Percentiles rank a stretch among this genome's conserved stretches.
Conservation (phyloP, 805 yeast genomes). For the Wickerhamia fluorescens region DNA sequence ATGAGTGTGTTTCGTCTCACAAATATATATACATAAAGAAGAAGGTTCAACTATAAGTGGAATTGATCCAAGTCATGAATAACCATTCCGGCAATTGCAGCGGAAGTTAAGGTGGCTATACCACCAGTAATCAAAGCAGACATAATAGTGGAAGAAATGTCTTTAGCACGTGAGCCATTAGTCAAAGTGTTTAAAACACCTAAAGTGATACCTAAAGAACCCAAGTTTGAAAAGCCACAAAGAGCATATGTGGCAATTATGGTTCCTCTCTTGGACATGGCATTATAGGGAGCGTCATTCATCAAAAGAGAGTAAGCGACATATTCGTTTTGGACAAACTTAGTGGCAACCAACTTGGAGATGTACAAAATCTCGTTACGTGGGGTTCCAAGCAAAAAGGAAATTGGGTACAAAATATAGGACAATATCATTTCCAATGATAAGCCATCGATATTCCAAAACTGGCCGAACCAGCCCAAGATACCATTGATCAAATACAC, state of each 20-base stretch:
- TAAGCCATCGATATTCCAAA: conserved; percentile 50
- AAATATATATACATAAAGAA: too few relatives aligned
- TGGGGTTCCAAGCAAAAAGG: conserved; percentile 53
- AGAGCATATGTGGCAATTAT: conserved; percentile 55
- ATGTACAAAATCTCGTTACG: conserved; percentile 44
- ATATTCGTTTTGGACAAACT: conserved; percentile 56
- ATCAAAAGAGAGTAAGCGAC: conserved; percentile 43
- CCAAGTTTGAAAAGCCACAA: conserved; percentile 59
- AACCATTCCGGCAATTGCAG: conserved; percentile 59
- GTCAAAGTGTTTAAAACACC: conserved; percentile 55
- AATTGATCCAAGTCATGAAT: conserved; percentile 37
- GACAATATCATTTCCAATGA: conserved; percentile 51
- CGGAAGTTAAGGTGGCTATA: conserved; percentile 47
- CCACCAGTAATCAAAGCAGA: conserved; percentile 49
- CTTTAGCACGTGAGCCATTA: conserved; percentile 40
- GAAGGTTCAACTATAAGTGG: conserved; percentile 1
- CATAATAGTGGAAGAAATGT: conserved; percentile 38
- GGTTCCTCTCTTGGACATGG: conserved; percentile 43
- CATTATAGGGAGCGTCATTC: conserved; percentile 36
- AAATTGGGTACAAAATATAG: conserved; percentile 52
- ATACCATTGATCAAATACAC: conserved; percentile 51
- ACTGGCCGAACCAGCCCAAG: conserved; percentile 53
- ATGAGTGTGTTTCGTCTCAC: too few relatives aligned
- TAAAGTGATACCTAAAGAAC: conserved; percentile 53
- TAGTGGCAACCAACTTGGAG: conserved; percentile 46